phyloP scores from a whole-genome alignment of 345 rosid species.

The Microcos paniculata region DNA sequence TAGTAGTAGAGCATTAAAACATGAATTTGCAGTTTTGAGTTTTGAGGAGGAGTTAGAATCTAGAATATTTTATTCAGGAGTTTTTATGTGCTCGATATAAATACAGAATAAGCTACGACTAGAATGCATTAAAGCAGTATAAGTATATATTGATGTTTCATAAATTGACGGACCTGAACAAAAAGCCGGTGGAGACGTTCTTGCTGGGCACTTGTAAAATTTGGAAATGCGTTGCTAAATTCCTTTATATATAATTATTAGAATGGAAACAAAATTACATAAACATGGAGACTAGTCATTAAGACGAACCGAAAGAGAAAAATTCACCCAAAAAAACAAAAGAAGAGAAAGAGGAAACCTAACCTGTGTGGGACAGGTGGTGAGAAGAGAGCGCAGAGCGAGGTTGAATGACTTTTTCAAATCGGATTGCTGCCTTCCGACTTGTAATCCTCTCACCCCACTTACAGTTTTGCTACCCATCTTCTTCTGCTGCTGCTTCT shows the following conservation, averaged over 20 bases:
- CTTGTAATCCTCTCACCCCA: neutral
- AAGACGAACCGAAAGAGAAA: neutral
- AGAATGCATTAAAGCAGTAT: no score
- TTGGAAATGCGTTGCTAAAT: slow-evolving; percentile 45
- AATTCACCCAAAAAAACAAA: neutral
- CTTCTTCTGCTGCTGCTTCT: neutral
- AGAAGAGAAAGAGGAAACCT: neutral
- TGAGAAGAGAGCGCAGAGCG: slow-evolving; percentile 58
- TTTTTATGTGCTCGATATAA: no score
- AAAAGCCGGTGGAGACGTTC: slow-evolving; percentile 46
- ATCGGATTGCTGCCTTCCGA: slow-evolving; percentile 42
- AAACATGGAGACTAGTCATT: no score
- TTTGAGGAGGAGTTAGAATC: neutral
- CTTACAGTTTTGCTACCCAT: neutral
- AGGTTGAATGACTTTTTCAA: slow-evolving; percentile 54
- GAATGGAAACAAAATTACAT: neutral
- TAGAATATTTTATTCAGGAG: neutral
- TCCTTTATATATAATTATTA: slow-evolving; percentile 31
- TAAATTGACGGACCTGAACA: slow-evolving; percentile 64
- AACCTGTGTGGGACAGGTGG: slow-evolving; percentile 60
- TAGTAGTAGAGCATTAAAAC: neutral
- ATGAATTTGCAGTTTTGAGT: neutral
- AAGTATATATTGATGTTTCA: no score
- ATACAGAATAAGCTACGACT: neutral
- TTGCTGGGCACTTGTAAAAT: slow-evolving; percentile 48